Percentiles rank a stretch among this genome's conserved stretches.
Evolutionary conservation across 257 asterid species (phyloP).

Genomic region (Linaria vulgaris): DNA sequence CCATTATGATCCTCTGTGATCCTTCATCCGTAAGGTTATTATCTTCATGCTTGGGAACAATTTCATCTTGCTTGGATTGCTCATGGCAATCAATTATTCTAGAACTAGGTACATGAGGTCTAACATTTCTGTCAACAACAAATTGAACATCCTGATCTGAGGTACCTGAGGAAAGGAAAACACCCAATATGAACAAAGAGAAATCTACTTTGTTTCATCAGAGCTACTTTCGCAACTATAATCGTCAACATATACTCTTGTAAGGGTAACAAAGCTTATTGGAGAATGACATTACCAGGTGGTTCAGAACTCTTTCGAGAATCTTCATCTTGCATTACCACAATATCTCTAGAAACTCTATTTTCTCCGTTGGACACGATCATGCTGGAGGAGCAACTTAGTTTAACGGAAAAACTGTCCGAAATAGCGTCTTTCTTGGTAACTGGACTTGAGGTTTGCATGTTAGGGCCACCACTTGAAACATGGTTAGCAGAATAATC

Average conservation of each 20-base stretch:
- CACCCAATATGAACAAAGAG: constrained; percentile 26
- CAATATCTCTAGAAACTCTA: too few relatives aligned
- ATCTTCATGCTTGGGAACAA: constrained; percentile 33
- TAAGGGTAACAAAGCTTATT: constrained; percentile 15
- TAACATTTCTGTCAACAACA: constrained; percentile 31
- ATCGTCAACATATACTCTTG: constrained; percentile 29
- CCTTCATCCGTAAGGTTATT: constrained; percentile 22
- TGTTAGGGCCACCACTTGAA: constrained; percentile 23
- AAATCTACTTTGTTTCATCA: constrained; percentile 21
- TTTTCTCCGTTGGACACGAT: constrained; percentile 16
- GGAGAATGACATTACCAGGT: constrained; percentile 35
- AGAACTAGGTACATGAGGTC: constrained; percentile 29
- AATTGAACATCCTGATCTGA: constrained; percentile 26
- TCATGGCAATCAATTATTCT: constrained; percentile 23
- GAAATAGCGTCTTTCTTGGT: constrained; percentile 15
- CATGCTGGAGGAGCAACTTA: constrained; percentile 26
- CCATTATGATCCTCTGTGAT: constrained; percentile 22
- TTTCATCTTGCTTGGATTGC: constrained; percentile 16
- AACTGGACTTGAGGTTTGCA: constrained; percentile 25
- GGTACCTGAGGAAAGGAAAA: constrained; percentile 37
- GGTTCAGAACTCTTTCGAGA: constrained; percentile 29
- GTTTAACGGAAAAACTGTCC: constrained; percentile 13
- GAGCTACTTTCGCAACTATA: constrained; percentile 28
- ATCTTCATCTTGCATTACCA: constrained; percentile 28
- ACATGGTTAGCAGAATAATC: constrained; percentile 23